Evolutionary conservation across 2,329 filamentous ascomycete genomes (phyloP), one percentile per base, ranked within the genome.

Genomic region (Scedosporium aurantiacum): DNA sequence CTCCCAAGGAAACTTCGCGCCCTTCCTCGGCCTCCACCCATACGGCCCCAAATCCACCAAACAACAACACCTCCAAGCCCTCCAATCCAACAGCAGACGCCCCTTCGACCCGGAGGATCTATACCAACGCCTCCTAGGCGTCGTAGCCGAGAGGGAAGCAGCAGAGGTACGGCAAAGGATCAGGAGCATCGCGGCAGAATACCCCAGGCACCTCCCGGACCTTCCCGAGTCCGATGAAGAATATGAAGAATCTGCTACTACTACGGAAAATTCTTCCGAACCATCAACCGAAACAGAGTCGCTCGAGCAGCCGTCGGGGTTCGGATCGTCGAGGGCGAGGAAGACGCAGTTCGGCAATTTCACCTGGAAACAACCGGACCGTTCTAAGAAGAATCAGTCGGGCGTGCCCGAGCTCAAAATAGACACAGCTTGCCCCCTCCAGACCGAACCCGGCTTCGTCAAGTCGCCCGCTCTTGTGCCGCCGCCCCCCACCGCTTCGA

Each of bases 61-160:
- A 59, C 50, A 61, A 60, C 60, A 60, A 54, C 23, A 60, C 60
- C 41, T 63, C 25, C 64, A 63, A 67, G 47, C 63, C 67, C 12
- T 65, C 68, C 25, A 66, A 66, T 0, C 68, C 72, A 2, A 40
- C 37, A 56, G 55, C 18, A 57, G 60, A 10, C 65, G 70, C 37
- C 70, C 73, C 1, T 70, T 85, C 55, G 82, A 86, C 63, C 74
- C 83, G 0, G 76, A 80, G 28, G 82, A 86, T 61, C 70, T 86
- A 28, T 75, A 77, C 10, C 75, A 78, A 37, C 78, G 82, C 18
- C 74, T 86, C 25, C 74, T 75, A 57, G 64, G 76, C 10, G 78
- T 85, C 18, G 71, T 82, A 14, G 75, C 74, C 4, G 76, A 84
- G 63, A 79, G 80, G 63, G 79, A 79, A 63, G 70, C 72, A 6